Evolutionary conservation across 2,329 filamentous ascomycete genomes (phyloP), one percentile per base, ranked within the genome.

Genomic region (Nothophaeocryptopus gaeumannii): DNA sequence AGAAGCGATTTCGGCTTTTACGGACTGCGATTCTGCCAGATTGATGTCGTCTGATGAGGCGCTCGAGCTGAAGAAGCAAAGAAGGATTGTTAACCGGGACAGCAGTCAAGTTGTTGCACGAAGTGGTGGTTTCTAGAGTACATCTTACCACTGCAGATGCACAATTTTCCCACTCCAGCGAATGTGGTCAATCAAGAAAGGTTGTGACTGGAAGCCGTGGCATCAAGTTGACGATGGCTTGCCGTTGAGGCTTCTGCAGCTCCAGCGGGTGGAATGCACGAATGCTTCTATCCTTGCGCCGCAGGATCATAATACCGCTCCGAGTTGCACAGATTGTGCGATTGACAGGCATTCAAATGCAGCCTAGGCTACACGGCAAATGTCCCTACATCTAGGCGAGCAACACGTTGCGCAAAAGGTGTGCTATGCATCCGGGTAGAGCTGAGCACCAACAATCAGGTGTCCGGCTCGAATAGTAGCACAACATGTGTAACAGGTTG

Each of bases 371-470:
- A 5, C 40, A 52, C 45, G 14, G 45, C 50, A 47, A 45, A 34
- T 36, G 31, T 44, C 32, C 35, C 45, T 47, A 49, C 50, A 30
- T 40, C 39, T 42, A 45, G 41, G 39, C 50, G 50, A 52, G 50
- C 35, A 36, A 45, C 14, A 35, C 37, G 38, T 30, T 44, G 33
- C 35, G 45, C 40, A 49, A 9, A 38, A 36, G 30, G 29, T 14
- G 39, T 26, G 20, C 26, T 39, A 26, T 12, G 15, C 45, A 36
- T 47, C 45, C 45, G 45, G 38, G 45, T 47, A 37, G 30, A 36
- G 32, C 45, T 52, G 50, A 41, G 30, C 50, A 47, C 15, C 48
- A 51, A 20, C 31, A 39, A 44, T 53, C 50, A 53, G 50, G 50
- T 46, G 50, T 40, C 16, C 45, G 32, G 45, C 40, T 33, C 15